Conservation (phyloP, 2,329 filamentous ascomycete genomes). For the Fusarium sp. region DNA sequence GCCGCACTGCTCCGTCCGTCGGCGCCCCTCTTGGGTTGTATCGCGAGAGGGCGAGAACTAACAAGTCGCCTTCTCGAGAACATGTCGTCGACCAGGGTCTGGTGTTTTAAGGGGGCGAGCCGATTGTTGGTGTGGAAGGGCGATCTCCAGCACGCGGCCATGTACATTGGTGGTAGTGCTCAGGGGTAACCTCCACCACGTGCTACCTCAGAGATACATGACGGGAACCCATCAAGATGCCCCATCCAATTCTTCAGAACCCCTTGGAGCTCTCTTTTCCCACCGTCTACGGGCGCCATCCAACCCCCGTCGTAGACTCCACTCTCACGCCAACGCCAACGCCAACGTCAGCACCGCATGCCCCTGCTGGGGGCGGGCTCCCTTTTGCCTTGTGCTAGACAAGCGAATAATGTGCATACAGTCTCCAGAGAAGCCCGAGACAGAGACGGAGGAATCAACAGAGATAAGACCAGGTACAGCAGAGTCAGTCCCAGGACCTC, state of each 20-base stretch:
- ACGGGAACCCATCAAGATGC: background rate
- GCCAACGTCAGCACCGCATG: conserved; percentile 18
- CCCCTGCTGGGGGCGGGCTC: conserved; percentile 13
- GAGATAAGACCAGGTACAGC: background rate
- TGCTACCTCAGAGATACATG: conserved; percentile 6
- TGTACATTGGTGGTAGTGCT: background rate
- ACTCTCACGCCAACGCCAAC: conserved; percentile 40
- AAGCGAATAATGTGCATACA: background rate
- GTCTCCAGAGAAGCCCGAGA: background rate
- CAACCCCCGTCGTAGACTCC: conserved; percentile 18
- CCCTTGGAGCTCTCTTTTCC: conserved; percentile 4
- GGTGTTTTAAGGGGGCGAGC: conserved; percentile 34
- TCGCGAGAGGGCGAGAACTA: conserved; percentile 1
- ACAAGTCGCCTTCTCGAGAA: background rate
- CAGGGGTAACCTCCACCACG: background rate
- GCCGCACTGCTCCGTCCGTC: conserved; percentile 2
- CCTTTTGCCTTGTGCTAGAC: background rate
- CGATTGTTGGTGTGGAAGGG: conserved; percentile 9
- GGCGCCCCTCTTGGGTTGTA: conserved; percentile 17
- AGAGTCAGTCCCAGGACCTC: background rate
- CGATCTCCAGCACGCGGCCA: conserved; percentile 1
- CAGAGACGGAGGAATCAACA: background rate
- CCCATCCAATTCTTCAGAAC: conserved; percentile 7
- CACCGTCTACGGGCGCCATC: conserved; percentile 12
- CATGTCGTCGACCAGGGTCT: background rate